Conservation (phyloP, 2,329 filamentous ascomycete species). For the Lachnellula arida region DNA sequence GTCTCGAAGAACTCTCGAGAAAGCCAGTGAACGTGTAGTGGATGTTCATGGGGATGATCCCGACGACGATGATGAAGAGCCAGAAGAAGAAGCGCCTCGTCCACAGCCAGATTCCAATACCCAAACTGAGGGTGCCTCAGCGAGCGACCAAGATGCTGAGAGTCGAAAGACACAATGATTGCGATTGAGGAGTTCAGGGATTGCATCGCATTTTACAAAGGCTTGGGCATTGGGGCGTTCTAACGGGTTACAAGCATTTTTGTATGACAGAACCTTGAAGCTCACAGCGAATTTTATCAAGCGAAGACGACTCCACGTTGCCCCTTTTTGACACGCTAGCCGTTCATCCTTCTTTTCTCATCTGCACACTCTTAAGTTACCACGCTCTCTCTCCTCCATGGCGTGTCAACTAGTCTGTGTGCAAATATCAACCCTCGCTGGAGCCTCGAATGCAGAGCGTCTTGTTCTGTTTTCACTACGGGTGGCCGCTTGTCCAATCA, state of each 20-base stretch:
- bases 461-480: slow-evolving; percentile 32
- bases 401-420: slow-evolving; percentile 95
- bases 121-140: neutral
- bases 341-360: neutral
- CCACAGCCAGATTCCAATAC: neutral
- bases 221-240: neutral
- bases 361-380: slow-evolving; percentile 94
- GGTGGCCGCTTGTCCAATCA: slow-evolving; percentile 31
- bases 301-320: neutral
- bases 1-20: slow-evolving; percentile 68
- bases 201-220: neutral
- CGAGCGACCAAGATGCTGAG: slow-evolving; percentile 3
- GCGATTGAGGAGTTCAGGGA: neutral
- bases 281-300: neutral
- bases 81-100: slow-evolving; percentile 1
- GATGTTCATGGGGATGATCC: slow-evolving; percentile 66
- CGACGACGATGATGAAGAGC: slow-evolving; percentile 42
- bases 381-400: slow-evolving; percentile 68
- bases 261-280: neutral
- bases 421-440: slow-evolving; percentile 60
- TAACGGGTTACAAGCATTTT: neutral
- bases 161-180: slow-evolving; percentile 17
- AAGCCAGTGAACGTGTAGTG: slow-evolving; percentile 72
- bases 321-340: neutral
- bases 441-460: slow-evolving; percentile 33